Evolutionary conservation across 1,139 yeast genomes (phyloP), one percentile per base, ranked within the genome.

Genomic region (Candida glucosophila): DNA sequence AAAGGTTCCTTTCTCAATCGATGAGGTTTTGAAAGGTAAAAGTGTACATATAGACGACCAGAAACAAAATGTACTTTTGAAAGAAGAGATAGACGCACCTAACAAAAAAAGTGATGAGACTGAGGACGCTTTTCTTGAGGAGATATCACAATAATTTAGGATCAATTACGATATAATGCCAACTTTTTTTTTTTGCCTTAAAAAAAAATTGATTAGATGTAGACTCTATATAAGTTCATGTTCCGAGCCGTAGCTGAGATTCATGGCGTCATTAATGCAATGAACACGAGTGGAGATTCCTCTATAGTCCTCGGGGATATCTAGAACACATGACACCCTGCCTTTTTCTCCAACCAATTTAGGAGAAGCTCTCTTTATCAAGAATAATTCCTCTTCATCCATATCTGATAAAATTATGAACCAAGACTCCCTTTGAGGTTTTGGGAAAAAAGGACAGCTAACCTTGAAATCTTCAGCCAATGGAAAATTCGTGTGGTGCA

Each of bases 401-500:
- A 47, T 47, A 41, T 74, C 69, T 38, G 73, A 68, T 6, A 78
- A 52, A 26, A 88, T 69, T 6, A 79, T 67, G 49, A 90, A 83
- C 98, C 98, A 92, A 0, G 93, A 75, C 48, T 90, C 98, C 41
- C 88, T 78, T 52, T 92, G 99, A 2, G 78, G 64, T 49, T 90
- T 88, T 24, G 95, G 95, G 55, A 82, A 90, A 39, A 71, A 73
- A 3, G 93, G 92, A 34, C 90, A 65, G 43, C 77, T 73, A 33
- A 83, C 73, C 34, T 70, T 72, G 54, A 72, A 81, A 29, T 75
- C 82, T 4, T 57, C 52, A 36, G 67, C 73, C 30, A 66, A 53
- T 8, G 81, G 75, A 13, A 44, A 49, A 33, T 73, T 75, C 18
- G 57, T 56, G 47, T 79, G 92, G 6, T 44, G 45, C 24, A 82